Percentiles rank a stretch among this genome's conserved stretches.
phyloP scores from a whole-genome alignment of 1,139 yeast species.

The Yamadazyma pseudoaaseri region DNA sequence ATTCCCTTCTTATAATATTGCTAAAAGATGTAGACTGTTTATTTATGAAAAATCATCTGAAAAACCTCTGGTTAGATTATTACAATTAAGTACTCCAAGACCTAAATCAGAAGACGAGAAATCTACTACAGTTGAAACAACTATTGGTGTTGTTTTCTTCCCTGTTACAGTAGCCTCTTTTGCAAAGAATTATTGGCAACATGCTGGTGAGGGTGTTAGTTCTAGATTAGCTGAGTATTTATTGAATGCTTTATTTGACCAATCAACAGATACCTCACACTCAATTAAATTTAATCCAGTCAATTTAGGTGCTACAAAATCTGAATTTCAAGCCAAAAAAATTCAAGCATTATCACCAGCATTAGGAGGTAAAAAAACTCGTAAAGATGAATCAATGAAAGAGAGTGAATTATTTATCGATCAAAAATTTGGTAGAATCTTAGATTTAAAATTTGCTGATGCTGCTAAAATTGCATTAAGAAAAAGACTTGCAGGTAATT shows the following conservation, averaged over 20 bases:
- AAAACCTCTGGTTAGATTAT: slow-evolving; percentile 51
- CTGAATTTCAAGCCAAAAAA: slow-evolving; percentile 37
- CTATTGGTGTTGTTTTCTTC: slow-evolving; percentile 75
- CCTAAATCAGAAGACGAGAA: slow-evolving; percentile 60
- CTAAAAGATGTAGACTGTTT: slow-evolving; percentile 83
- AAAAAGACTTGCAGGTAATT: slow-evolving; percentile 70
- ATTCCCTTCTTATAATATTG: slow-evolving; percentile 75
- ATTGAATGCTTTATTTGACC: slow-evolving; percentile 56
- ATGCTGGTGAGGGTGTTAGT: slow-evolving; percentile 91
- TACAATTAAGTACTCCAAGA: slow-evolving; percentile 75
- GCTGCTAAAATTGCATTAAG: slow-evolving; percentile 75
- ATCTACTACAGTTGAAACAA: slow-evolving; percentile 59
- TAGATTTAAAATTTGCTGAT: slow-evolving; percentile 71
- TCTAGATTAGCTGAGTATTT: slow-evolving; percentile 87
- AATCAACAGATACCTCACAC: slow-evolving; percentile 11
- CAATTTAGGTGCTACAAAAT: slow-evolving; percentile 23
- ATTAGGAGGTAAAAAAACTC: slow-evolving; percentile 12
- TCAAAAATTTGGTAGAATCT: slow-evolving; percentile 85
- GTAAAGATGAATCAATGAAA: slow-evolving; percentile 35
- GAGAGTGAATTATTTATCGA: slow-evolving; percentile 76
- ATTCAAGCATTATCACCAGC: slow-evolving; percentile 35
- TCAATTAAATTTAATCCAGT: slow-evolving; percentile 10
- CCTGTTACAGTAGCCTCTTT: slow-evolving; percentile 54
- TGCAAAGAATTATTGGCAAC: slow-evolving; percentile 94
- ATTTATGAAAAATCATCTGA: slow-evolving; percentile 40